Base-by-base conservation (phyloP, 352 stramenopile genomes). In the Globisporangium rhizosaccharum region DNA sequence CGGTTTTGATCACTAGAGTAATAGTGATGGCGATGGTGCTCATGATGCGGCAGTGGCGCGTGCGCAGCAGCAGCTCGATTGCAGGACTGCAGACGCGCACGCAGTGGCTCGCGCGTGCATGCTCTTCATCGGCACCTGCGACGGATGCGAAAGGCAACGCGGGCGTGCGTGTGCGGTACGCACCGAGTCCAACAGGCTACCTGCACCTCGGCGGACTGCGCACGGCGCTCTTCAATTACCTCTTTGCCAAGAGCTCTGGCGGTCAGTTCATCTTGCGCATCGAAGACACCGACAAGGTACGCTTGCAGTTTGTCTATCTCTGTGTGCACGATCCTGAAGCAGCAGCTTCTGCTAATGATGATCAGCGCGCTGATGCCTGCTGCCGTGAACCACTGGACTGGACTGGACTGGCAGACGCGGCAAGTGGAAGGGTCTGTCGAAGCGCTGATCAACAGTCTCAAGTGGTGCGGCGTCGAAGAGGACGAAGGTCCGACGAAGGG, bases 381-480 rank as follows among this genome's bases (percentile, higher is more conserved):
- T 61, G 17, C 4, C 14, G 3, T n/a, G 18, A 46, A 20, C 5
- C 41, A 46, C 14, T 46, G 41, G 18, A 9, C 48, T 18, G 53
- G 1, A 10, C 33, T 26, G 41, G 23, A 23, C 23, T 23, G 23
- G 23, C 48, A 83, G 73, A 96, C 82, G 14, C 88, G 91, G 5
- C 82, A 95, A 67, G 84, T 97, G 42, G 71, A 89, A 14, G 87
- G 87, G 7, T 96, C 90, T 0, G 54, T 92, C 17, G 88, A 96
- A 26, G 76, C 85, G 45, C 80, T 97, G 2, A 66, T 94, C n/a
- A 69, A 85, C 39, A 95, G 81, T 18, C 72, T 99, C 56, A 76
- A 85, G 48, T 99, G 96, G 96, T 92, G 98, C 39, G 95, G 95
- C n/a, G 68, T 99, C 6, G 62, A 89, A n/a, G 98, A 97, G 71